Base-by-base conservation (phyloP, 78 protist genomes). In the Trichosphaerium sp. region DNA sequence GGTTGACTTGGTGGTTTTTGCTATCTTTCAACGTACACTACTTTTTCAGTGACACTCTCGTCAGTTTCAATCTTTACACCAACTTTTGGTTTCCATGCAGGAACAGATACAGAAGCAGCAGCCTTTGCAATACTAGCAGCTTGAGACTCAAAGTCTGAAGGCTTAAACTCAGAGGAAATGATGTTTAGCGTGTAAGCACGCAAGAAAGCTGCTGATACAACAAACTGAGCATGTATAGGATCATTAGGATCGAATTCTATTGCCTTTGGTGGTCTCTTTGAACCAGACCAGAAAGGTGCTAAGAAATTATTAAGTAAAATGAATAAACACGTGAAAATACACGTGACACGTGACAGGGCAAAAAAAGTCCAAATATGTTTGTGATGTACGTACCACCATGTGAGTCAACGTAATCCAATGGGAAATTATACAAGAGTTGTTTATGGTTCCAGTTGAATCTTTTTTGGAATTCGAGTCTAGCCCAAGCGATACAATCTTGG, bases 401-500 rank as follows among this genome's bases (percentile, higher is more conserved):
- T 1, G 80, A 10, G 26, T 89, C 88, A 4, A 65, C n/a, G 88
- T 71, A 71, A 80, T 96, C 99, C 28, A 75, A 69, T 26, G 99
- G 99, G 93, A 94, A 92, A 74, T 85, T 88, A 86, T 25, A 75
- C 58, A 95, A 82, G 62, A 96, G 88, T 72, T 92, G 95, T 41
- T 31, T 34, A 56, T 93, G 91, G 31, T 47, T n/a, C 71, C 88
- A 75, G 77, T 5, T 25, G 65, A 82, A 97, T 56, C 32, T 37
- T 35, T 85, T 86, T 66, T 97, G 93, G 68, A 96, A 97, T 38
- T 74, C 21, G 5, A 60, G 58, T 31, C 99, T 84, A 26, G 97
- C 98, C 98, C 98, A 94, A 34, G 2, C 63, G 21, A 96, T 71
- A 65, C 99, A 93, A 79, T 98, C 94, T 28, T 68, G 91, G 61